Percentiles rank a stretch among this genome's conserved stretches.
These are phyloP conservation scores for Achaetomiella virescens DNA, from an alignment of 495 filamentous ascomycete genomes.

Conservation along the genomic window DNA sequence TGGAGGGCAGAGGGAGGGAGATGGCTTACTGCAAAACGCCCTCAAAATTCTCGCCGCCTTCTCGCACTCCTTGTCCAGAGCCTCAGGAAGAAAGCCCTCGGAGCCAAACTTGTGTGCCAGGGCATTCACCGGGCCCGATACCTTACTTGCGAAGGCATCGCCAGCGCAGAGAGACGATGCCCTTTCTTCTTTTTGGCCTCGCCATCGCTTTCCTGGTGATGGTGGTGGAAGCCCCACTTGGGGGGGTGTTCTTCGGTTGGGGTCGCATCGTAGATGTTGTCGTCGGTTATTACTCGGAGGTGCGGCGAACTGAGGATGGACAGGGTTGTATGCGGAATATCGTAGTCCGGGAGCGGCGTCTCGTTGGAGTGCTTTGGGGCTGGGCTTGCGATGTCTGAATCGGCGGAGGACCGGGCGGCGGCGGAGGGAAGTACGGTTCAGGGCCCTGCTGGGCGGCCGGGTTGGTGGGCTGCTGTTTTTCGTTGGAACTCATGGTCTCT, in stretches of 20 bases:
- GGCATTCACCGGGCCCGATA: conserved; percentile 59
- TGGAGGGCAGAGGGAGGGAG: neutral
- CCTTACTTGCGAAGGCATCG: conserved; percentile 21
- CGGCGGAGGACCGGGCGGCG: conserved; percentile 21
- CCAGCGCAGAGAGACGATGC: conserved; percentile 22
- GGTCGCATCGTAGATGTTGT: conserved; percentile 26
- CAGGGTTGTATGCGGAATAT: conserved; percentile 24
- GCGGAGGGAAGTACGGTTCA: conserved; percentile 19
- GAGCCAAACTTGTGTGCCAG: conserved; percentile 53
- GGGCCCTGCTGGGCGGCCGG: conserved; percentile 9
- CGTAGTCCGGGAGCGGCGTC: conserved; percentile 25
- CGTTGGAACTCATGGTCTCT: conserved; percentile 13
- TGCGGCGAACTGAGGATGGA: conserved; percentile 22
- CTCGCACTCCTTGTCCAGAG: conserved; percentile 76
- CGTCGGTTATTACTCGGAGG: conserved; percentile 1
- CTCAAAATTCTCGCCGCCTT: conserved; percentile 77
- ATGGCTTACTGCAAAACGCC: conserved; percentile 65
- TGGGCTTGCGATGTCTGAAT: neutral
- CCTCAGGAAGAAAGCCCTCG: conserved; percentile 72
- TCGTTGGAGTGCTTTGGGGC: conserved; percentile 23
- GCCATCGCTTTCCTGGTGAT: conserved; percentile 9
- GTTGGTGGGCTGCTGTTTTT: conserved; percentile 13
- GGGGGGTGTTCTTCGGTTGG: conserved; percentile 23
- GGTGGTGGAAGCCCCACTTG: conserved; percentile 7
- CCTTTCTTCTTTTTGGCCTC: conserved; percentile 17